Evolutionary conservation across 2,329 filamentous ascomycete species (phyloP).

Genomic region (Trichoderma afroharzianum): DNA sequence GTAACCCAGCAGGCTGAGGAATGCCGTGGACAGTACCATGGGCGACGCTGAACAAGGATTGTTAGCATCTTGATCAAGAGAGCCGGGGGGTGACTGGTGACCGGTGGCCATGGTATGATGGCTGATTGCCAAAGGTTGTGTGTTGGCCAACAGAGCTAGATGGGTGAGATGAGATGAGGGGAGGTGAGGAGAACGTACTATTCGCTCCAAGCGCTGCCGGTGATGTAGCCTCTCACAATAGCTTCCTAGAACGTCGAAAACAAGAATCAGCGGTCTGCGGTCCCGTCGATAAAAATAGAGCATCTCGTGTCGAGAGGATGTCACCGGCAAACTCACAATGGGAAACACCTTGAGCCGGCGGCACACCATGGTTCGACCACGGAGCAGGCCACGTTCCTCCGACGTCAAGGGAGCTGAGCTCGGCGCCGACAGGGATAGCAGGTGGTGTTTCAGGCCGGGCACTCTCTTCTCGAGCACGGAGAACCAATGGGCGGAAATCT

Average conservation of each 20-base stretch:
- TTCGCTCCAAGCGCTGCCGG: slow-evolving; percentile 79
- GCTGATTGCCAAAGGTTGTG: background rate
- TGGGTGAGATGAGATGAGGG: background rate
- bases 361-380: slow-evolving; percentile 66
- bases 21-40: slow-evolving; percentile 71
- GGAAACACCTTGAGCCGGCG: slow-evolving; percentile 23
- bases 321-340: slow-evolving; percentile 34
- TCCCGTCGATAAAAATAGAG: background rate
- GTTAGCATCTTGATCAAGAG: slow-evolving; percentile 40
- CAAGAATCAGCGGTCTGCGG: background rate
- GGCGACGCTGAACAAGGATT: slow-evolving; percentile 40
- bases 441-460: slow-evolving; percentile 50
- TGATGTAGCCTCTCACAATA: slow-evolving; percentile 75
- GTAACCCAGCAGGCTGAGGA: slow-evolving; percentile 61
- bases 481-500: slow-evolving; percentile 52
- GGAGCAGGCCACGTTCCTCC: slow-evolving; percentile 49
- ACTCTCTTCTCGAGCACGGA: slow-evolving; percentile 42
- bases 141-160: background rate
- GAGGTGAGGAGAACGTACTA: slow-evolving; percentile 16
- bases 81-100: background rate
- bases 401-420: slow-evolving; percentile 30
- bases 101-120: background rate
- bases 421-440: slow-evolving; percentile 45
- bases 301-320: background rate
- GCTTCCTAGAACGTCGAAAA: background rate